Evolutionary conservation across 306 rosid species (phyloP), one percentile per base, ranked within the genome.

Genomic region (Begonia masoniana): DNA sequence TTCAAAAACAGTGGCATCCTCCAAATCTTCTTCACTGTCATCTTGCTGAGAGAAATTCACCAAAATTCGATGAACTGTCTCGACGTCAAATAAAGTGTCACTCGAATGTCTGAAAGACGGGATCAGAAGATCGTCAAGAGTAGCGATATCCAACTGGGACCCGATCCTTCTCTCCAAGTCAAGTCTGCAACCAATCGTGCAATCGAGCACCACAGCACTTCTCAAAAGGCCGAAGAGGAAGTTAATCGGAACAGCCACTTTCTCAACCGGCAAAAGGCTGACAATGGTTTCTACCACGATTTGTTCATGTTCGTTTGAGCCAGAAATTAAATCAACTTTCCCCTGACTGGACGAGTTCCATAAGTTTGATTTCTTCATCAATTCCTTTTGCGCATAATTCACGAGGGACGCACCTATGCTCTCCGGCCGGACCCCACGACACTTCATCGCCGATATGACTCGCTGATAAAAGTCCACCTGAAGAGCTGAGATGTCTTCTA

Each of bases 401-500:
- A 92, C 78, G 12, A 92, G 82, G 26, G 95, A 92, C 51, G 81
- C 93, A 49, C 93, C 99, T 0, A 87, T 83, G 36, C 96, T 92
- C 76, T 92, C 99, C 0, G 96, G 96, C 19, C 96, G 79, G 41
- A 92, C 96, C 6, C 99, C 99, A 0, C 96, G 96, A 17, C 83
- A 87, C 63, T 87, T 92, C 87, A 87, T 87, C 15, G 96, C 96
- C 16, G 82, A 69, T 63, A 92, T 87, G 50, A 87, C 96, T 76
- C 87, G 66, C 39, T 79, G 83, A 43, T 66, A 92, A 75, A 92
- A 72, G 69, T 92, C 99, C 16, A 82, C 65, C 31, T 96, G 76
- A 42, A 92, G 78, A 68, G 75, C 83, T 12, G 95, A 86, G 49
- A 92, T 79, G 73, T 92, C 99, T 71, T 92, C 99, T 43, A 92